Percentiles rank a stretch among this genome's conserved stretches.
phyloP scores from a whole-genome alignment of 2,329 filamentous ascomycete genomes.

The Hypoxylon sp. region DNA sequence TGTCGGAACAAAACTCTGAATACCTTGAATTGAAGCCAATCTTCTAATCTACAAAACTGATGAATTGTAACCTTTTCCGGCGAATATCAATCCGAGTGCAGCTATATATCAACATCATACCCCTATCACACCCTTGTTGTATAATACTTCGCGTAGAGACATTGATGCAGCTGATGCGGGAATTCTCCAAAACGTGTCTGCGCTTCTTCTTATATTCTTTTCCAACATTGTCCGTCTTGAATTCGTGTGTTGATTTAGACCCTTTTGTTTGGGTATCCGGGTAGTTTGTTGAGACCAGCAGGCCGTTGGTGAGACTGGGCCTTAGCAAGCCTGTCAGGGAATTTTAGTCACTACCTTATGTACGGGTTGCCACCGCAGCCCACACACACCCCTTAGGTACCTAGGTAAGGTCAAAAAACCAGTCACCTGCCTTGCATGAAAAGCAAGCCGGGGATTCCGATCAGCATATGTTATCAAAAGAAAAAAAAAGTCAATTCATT shows the following conservation, averaged over 20 bases:
- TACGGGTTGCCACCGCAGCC: conserved; percentile 37
- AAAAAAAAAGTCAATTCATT: conserved; percentile 23
- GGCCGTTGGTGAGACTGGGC: conserved; percentile 48
- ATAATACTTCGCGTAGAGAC: conserved; percentile 35
- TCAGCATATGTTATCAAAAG: conserved; percentile 24
- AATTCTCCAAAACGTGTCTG: conserved; percentile 28
- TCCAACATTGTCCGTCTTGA: conserved; percentile 8
- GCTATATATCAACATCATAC: conserved; percentile 42
- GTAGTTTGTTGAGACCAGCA: conserved; percentile 39
- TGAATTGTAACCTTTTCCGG: conserved; percentile 29
- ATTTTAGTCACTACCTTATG: conserved; percentile 43
- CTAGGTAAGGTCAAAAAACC: conserved; percentile 25
- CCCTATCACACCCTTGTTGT: conserved; percentile 28
- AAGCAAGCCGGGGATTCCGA: conserved; percentile 37
- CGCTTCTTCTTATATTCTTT: conserved; percentile 11
- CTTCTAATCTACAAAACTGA: conserved; percentile 11
- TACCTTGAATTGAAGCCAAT: conserved; percentile 30
- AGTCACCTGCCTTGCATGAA: conserved; percentile 43
- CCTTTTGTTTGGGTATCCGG: conserved; percentile 36
- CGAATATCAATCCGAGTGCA: conserved; percentile 41
- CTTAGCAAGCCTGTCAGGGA: conserved; percentile 45
- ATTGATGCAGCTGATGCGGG: conserved; percentile 29
- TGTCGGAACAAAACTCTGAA: conserved; percentile 25
- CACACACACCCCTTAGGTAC: conserved; percentile 42
- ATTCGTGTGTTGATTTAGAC: conserved; percentile 31